Conservation (phyloP, 345 rosid genomes). For the Salix purpurea region DNA sequence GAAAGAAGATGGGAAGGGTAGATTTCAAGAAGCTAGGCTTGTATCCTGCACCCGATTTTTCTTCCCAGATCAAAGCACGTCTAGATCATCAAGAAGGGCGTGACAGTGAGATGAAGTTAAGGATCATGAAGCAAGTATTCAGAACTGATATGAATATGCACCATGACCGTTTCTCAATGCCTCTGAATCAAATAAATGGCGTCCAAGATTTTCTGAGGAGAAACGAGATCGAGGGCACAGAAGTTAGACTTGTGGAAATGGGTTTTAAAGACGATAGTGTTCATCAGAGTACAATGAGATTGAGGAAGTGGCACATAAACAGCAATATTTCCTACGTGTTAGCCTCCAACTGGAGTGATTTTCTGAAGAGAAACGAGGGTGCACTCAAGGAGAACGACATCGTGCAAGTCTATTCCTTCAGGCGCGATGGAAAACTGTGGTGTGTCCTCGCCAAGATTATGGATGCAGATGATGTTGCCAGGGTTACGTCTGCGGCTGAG, state of each 20-base stretch:
- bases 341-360: neutral
- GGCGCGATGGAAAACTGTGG: neutral
- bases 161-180: neutral
- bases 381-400: neutral
- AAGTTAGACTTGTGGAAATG: neutral
- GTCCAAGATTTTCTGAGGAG: neutral
- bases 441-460: neutral
- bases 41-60: neutral
- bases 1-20: neutral
- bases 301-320: neutral
- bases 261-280: neutral
- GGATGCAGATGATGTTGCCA: neutral
- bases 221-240: neutral
- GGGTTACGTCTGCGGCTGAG: too few relatives aligned
- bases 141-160: neutral
- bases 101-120: neutral
- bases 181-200: neutral
- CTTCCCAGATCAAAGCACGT: neutral
- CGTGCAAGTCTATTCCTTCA: neutral
- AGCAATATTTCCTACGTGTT: neutral
- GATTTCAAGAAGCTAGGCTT: neutral
- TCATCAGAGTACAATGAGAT: neutral
- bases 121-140: neutral
- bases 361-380: neutral
- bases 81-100: neutral